Conservation (phyloP, 1,139 yeast species). For the Kluyveromyces marxianus region DNA sequence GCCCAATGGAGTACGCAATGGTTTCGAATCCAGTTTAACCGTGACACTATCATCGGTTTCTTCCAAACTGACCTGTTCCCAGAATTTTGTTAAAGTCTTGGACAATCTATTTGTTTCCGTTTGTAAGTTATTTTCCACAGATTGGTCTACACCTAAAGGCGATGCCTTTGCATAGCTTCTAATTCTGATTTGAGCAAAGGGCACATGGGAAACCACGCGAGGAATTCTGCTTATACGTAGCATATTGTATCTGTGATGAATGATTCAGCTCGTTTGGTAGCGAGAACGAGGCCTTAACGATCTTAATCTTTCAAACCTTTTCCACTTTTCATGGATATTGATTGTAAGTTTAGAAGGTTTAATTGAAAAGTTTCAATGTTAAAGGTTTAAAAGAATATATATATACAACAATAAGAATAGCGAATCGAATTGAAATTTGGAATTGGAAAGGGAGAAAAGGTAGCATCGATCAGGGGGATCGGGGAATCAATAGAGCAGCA, state of each 20-base stretch:
- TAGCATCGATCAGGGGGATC: too few species aligned
- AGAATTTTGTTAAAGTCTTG: slow-evolving; percentile 67
- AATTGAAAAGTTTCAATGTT: too few species aligned
- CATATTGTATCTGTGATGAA: background rate
- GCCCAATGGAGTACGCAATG: slow-evolving; percentile 82
- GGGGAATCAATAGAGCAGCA: too few species aligned
- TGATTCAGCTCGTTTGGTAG: too few species aligned
- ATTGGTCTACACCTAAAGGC: slow-evolving; percentile 33
- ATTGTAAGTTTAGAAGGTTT: too few species aligned
- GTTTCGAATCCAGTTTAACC: slow-evolving; percentile 63
- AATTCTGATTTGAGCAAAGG: background rate
- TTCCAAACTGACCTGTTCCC: slow-evolving; percentile 67
- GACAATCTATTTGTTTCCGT: slow-evolving; percentile 67
- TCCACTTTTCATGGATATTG: too few species aligned
- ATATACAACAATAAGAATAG: too few species aligned
- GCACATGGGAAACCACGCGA: background rate
- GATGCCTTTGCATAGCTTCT: slow-evolving; percentile 16
- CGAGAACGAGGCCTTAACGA: too few species aligned
- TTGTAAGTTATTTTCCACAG: slow-evolving; percentile 45
- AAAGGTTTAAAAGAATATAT: too few species aligned
- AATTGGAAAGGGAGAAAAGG: too few species aligned
- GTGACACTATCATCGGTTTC: slow-evolving; percentile 33
- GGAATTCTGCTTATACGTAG: background rate
- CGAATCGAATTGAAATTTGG: too few species aligned
- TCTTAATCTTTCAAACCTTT: too few species aligned